Evolutionary conservation across 1,284 basidiomycete species (phyloP), one percentile per base, ranked within the genome.

Genomic region (Fomitopsis schrenkii): DNA sequence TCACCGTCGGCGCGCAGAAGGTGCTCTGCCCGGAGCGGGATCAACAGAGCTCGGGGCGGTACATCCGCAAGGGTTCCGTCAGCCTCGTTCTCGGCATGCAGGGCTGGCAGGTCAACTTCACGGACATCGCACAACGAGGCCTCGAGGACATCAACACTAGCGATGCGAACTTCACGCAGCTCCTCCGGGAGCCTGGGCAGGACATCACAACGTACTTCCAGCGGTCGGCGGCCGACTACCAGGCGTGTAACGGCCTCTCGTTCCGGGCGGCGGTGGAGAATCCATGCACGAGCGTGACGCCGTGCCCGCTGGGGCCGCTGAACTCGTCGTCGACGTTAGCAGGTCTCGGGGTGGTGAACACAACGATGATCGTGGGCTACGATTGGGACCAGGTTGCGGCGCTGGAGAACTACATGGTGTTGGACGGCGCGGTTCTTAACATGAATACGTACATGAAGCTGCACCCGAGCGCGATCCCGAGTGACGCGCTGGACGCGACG

Each of bases 361-460:
- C 89, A 7, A 76, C 78, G 0, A 79, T 84, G 57, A 76, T 86
- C 59, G 87, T 93, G 41, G 95, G 95, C 12, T 97, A 96, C 72
- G 87, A 89, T 61, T 98, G 95, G 95, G 81, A 83, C 42, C 91
- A 97, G 70, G 88, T 97, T 36, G 81, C 88, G 1, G 70, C 68
- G 33, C 76, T 91, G 22, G 67, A 78, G 41, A 85, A 90, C 72
- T 95, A 91, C 75, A 77, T 97, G 66, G 95, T 98, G 44, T 77
- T 99, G 61, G 95, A 98, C 70, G 97, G 97, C 30, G 83, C 87
- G 41, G 97, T 99, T 40, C 88, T 99, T 71, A 98, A 99, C 77
- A 86, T 99, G 79, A 81, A 82, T 54, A 89, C 95, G 0, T 99
- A 99, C 80, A 80, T 98, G 62, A 74, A 77, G 17, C 81, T 89